Evolutionary conservation across 257 asterid genomes (phyloP), one percentile per base, ranked within the genome.

Genomic region (Scutellaria galericulata): DNA sequence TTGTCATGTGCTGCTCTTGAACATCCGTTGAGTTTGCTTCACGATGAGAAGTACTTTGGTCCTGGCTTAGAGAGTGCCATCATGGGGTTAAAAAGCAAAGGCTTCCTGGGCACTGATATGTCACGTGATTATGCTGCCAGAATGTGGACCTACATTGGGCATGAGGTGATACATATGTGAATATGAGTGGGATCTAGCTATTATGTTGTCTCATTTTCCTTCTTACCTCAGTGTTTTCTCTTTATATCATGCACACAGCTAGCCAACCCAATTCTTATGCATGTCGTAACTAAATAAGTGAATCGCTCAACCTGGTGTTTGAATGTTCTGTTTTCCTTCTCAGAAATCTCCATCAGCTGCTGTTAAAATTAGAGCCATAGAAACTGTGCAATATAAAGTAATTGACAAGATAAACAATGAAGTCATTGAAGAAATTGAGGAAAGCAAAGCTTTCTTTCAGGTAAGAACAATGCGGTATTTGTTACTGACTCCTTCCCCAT

Each of bases 371-470:
- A 87, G 98, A 64, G 90, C 96, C 75, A 94, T 91, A 66, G 98
- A 91, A 77, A 70, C 86, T 48, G 90, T 79, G 81, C 85, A 90
- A 37, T 94, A 85, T 83, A 86, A 82, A 86, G 98, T 94, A 62
- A 84, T 89, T 64, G 91, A 91, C 85, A 72, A 78, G 81, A 83
- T 68, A 76, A 94, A 73, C 72, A 73, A 87, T 62, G 94, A 89
- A 83, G 85, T 88, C 77, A 86, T 94, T 52, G 98, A 94, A 91
- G 98, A 94, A 83, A 86, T 94, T 78, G 98, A 94, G 83, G 98
- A 94, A 79, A 91, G 97, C 88, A 87, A 72, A 83, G 95, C 97
- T 74, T 91, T 94, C 85, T 94, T 94, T 82, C 97, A 94, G 96
- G 98, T 89, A 70, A 77, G 77, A 37, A 66, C 51, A 67, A 14